Conservation (phyloP, 1,139 yeast genomes). For the Pichia inconspicua region DNA sequence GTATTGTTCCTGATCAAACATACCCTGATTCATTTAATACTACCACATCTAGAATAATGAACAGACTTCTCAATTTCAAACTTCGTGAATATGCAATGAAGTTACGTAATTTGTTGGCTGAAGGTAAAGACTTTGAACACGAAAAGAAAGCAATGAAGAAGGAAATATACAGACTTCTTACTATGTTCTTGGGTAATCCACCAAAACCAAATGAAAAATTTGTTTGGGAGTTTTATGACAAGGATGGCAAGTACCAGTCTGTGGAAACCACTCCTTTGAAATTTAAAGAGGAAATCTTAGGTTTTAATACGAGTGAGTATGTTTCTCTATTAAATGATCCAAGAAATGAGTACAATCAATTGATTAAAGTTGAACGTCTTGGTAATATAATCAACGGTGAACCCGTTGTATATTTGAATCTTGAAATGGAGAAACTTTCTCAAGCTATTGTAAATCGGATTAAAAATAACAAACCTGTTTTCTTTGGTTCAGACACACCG, state of each 20-base stretch:
- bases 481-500: conserved; percentile 85
- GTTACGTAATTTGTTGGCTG: conserved; percentile 40
- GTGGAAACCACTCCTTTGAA: conserved; percentile 53
- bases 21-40: conserved; percentile 72
- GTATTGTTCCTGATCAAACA: conserved; percentile 62
- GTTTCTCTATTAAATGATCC: conserved; percentile 77
- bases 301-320: conserved; percentile 43
- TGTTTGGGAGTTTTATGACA: conserved; percentile 68
- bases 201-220: conserved; percentile 63
- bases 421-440: conserved; percentile 51
- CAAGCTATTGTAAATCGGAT: conserved; percentile 57
- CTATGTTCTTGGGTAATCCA: conserved; percentile 67
- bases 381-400: conserved; percentile 66
- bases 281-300: conserved; percentile 50
- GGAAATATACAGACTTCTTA: conserved; percentile 54
- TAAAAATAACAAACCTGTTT: conserved; percentile 65
- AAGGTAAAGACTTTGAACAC: conserved; percentile 30
- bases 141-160: conserved; percentile 44
- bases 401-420: conserved; percentile 61
- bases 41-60: conserved; percentile 47
- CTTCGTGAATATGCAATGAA: conserved; percentile 68
- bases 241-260: conserved; percentile 53
- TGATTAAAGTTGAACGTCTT: conserved; percentile 63
- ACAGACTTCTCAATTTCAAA: conserved; percentile 55
- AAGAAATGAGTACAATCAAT: conserved; percentile 54